phyloP scores from a whole-genome alignment of 1,139 yeast genomes.

The Arxiozyma heterogenica region DNA sequence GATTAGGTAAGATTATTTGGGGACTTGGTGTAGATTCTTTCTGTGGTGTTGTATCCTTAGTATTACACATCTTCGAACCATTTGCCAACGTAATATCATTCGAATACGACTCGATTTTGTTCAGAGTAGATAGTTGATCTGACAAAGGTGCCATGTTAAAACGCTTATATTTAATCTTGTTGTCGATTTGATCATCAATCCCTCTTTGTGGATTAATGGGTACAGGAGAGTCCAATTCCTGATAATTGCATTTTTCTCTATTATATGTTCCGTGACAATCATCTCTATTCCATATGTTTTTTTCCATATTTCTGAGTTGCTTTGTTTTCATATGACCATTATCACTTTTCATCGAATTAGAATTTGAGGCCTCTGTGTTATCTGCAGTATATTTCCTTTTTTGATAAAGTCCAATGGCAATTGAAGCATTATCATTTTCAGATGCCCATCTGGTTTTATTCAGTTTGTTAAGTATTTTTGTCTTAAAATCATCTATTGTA shows the following conservation, averaged over 20 bases:
- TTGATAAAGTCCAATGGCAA: constrained; percentile 22
- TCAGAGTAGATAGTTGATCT: background rate
- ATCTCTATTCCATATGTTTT: background rate
- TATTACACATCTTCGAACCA: background rate
- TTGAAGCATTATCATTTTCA: constrained; percentile 23
- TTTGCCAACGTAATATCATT: background rate
- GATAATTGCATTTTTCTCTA: background rate
- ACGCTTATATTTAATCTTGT: background rate
- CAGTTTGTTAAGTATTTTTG: constrained; percentile 18
- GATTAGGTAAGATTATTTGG: background rate
- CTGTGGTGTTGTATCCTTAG: background rate
- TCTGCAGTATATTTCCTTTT: background rate
- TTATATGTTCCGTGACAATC: background rate
- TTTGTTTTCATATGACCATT: background rate
- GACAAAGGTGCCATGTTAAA: background rate
- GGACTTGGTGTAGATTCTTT: constrained; percentile 1
- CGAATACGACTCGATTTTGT: background rate
- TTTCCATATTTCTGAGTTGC: background rate
- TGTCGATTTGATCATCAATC: background rate
- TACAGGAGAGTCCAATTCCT: constrained; percentile 3
- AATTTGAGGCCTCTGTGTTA: background rate
- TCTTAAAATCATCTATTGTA: constrained; percentile 27
- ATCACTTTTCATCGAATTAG: background rate
- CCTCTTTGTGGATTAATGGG: background rate
- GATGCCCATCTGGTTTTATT: constrained; percentile 19